phyloP scores from a whole-genome alignment of 2,329 filamentous ascomycete species.

The Ceratocystis lukuohia region DNA sequence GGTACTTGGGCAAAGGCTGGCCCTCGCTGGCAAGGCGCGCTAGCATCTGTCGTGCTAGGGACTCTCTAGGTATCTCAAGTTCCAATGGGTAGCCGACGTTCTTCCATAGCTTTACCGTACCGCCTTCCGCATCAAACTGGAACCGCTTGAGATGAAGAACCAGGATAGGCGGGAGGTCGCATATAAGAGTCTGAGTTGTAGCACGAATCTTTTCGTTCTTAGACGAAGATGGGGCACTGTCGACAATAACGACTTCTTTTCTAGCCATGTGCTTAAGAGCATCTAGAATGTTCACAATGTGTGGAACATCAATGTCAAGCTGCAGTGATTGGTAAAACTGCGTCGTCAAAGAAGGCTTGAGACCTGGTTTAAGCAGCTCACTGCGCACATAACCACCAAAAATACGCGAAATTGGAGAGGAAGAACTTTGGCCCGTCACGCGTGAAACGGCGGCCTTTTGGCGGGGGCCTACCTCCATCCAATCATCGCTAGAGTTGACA shows the following conservation, averaged over 20 bases:
- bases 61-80: constrained; percentile 82
- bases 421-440: constrained; percentile 60
- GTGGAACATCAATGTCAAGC: constrained; percentile 77
- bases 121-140: constrained; percentile 78
- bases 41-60: constrained; percentile 64
- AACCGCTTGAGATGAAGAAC: constrained; percentile 96
- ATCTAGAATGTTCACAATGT: constrained; percentile 83
- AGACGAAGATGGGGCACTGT: constrained; percentile 39
- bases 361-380: constrained; percentile 72
- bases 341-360: constrained; percentile 80
- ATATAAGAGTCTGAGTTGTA: constrained; percentile 91
- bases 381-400: constrained; percentile 87
- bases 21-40: constrained; percentile 51
- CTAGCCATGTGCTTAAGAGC: constrained; percentile 74
- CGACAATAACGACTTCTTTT: constrained; percentile 70
- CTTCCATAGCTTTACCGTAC: constrained; percentile 97
- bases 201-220: constrained; percentile 56
- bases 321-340: constrained; percentile 92
- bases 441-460: constrained; percentile 78
- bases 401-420: constrained; percentile 82
- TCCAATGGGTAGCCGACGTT: constrained; percentile 91
- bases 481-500: constrained; percentile 44
- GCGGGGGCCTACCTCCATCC: constrained; percentile 88
- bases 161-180: constrained; percentile 76
- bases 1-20: constrained; percentile 64